Evolutionary conservation across 345 rosid species (phyloP), one percentile per base, ranked within the genome.

Genomic region (Melastoma malabathricum): DNA sequence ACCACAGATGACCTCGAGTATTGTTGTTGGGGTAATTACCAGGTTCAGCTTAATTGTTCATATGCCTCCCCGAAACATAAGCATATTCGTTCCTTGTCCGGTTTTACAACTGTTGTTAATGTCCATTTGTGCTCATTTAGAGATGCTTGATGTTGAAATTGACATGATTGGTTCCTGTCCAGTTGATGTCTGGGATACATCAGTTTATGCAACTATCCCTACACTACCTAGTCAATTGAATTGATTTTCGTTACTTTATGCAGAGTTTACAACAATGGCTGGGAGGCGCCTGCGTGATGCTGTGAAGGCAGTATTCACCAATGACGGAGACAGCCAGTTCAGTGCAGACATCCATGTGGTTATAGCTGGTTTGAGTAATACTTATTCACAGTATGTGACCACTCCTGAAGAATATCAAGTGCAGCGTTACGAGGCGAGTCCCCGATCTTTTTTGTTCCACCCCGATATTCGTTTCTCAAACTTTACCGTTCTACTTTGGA

Each of bases 271-370:
- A 47, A 85, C 99, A 50, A 93, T 93, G 99, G 88, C 99, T 63
- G 97, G 99, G 65, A 84, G 99, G 74, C 94, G 92, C 29, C 99
- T 93, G 56, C 84, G 97, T n/a, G 86, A 85, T 58, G 90, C 99
- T 55, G 94, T 93, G 60, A 77, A 78, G 73, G 27, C 69, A 1
- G 75, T 84, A 52, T 82, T 93, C 44, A 64, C 72, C 58, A 68
- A 82, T 68, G 67, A 65, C 44, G 74, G 71, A 44, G 59, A 64
- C 47, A 64, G 61, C 52, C 75, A 82, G 56, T 70, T 75, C 49
- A 53, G 23, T 9, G 59, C 68, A 55, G 44, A 75, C 48, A 71
- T 78, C 71, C 95, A 83, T 53, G 83, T 93, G 47, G 83, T 93
- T 58, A 67, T 93, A 71, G 95, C 99, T 23, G 97, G 99, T 27